Base-by-base conservation (phyloP, 768 basidiomycete genomes). In the Pleurotus giganteus region DNA sequence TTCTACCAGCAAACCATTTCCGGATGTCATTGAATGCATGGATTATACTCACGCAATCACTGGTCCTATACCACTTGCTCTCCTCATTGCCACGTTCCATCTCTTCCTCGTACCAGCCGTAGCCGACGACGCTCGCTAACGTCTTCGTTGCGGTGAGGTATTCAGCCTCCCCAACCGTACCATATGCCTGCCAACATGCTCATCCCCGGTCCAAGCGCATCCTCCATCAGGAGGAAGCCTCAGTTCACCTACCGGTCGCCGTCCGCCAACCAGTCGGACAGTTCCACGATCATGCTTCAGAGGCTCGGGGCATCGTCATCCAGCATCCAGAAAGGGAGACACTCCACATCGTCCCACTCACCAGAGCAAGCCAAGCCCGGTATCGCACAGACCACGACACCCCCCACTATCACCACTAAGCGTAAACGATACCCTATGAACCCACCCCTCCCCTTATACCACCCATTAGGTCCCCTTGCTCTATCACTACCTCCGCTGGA, bases 401-500 rank as follows among this genome's bases (percentile, higher is more conserved):
- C 39, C 39, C 15, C n/a, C 34, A n/a, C n/a, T n/a, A n/a, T n/a
- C 17, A 37, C 26, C 9, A 9, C 34, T 37, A 59, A 57, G 26
- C 61, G 63, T 17, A 56, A 63, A 32, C 58, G 63, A 56, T 61
- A 64, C 56, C 62, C 67, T 51, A 68, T 71, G 60, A 63, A 60
- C 6, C 72, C 77, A 4, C 72, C 77, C 24, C 73, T 88, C 34
- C 85, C 87, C 19, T 68, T 89, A 42, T 88, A 88, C 62, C 87
- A 88, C 63, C 87, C 87, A 24, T 69, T 82, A 28, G 86, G 85
- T 2, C 65, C 68, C 8, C 73, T 88, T 34, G 86, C 86, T 34
- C 74, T 81, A 62, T 87, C 86, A 5, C 76, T 86, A 53, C 85
- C 85, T 3, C 80, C 80, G 53, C 76, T 88, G 45, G 81, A 86